Evolutionary conservation across 306 rosid species (phyloP), one percentile per base, ranked within the genome.

Genomic region (Prunus davidiana): DNA sequence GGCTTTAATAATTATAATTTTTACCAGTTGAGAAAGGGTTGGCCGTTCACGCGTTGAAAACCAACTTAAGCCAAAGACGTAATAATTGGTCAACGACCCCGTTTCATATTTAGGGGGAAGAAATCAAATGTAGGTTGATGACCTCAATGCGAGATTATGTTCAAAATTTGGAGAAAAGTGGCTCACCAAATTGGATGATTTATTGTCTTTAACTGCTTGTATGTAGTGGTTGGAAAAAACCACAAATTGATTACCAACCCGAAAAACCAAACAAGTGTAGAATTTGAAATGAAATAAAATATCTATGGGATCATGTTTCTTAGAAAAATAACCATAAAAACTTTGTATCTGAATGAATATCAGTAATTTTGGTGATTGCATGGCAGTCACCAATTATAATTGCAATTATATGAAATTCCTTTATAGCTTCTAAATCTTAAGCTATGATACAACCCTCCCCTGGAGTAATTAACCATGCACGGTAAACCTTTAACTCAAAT

Each of bases 101-200:
- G 47, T 50, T 43, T 76, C 64, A 52, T 20, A 14, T 20, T 18
- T 18, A 14, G 43, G 32, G 12, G 14, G 19, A 43, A 71, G 60
- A 82, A 76, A 54, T 82, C 58, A 49, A 51, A 0, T 80, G 45
- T 47, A 78, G 81, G 68, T 77, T 22, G 47, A 68, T 64, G 65
- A 69, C 64, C 27, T 62, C 28, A 60, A 25, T 13, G 32, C 19
- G 58, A 22, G 63, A 57, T 74, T 19, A 54, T 68, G 74, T 81
- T 56, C 67, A 72, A 69, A 74, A 34, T 15, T 20, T 43, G 18
- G 74, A 67, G 67, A 12, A 76, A 77, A 78, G 85, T 84, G 81
- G 87, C 84, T 90, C 84, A 85, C 87, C 93, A 56, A 82, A 82
- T 81, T 22, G 61, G 64, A n/a, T 41, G 30, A 71, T 60, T 52